These are phyloP conservation scores for Metschnikowia picachoensis DNA, from an alignment of 805 yeast species.

Conservation along the genomic window DNA sequence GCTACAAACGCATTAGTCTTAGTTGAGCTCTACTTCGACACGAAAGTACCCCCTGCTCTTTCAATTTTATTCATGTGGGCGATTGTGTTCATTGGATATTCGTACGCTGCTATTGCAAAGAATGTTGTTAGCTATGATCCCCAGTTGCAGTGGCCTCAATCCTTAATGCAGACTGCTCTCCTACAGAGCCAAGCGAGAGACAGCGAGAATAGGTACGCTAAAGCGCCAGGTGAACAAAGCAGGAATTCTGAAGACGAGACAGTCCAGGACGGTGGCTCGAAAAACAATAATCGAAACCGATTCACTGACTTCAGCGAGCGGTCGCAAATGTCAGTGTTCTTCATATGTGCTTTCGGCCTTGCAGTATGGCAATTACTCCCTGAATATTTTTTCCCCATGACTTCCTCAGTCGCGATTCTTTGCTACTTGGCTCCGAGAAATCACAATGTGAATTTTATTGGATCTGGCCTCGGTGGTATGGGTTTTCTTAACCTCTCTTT, in stretches of 20 bases:
- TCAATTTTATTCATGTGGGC: slow-evolving; percentile 48
- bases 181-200: slow-evolving; percentile 22
- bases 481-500: slow-evolving; percentile 46
- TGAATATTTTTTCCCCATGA: slow-evolving; percentile 45
- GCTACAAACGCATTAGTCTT: slow-evolving; percentile 47
- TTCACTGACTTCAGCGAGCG: background rate
- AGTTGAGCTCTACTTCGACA: slow-evolving; percentile 42
- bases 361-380: slow-evolving; percentile 47
- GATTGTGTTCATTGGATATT: slow-evolving; percentile 50
- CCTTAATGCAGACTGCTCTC: slow-evolving; percentile 46
- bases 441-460: slow-evolving; percentile 39
- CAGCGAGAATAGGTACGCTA: background rate
- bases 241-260: background rate
- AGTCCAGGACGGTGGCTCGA: background rate
- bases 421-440: slow-evolving; percentile 49
- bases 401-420: slow-evolving; percentile 45
- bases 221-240: background rate
- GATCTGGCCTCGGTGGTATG: slow-evolving; percentile 53
- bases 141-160: slow-evolving; percentile 46
- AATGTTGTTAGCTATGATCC: slow-evolving; percentile 45
- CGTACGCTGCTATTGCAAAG: slow-evolving; percentile 50
- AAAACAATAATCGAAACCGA: background rate
- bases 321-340: slow-evolving; percentile 38
- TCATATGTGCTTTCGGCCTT: slow-evolving; percentile 23
- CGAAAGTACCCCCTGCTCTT: slow-evolving; percentile 26